Base-by-base conservation (phyloP, 1,284 basidiomycete genomes). In the Cutaneotrichosporon cutaneum region DNA sequence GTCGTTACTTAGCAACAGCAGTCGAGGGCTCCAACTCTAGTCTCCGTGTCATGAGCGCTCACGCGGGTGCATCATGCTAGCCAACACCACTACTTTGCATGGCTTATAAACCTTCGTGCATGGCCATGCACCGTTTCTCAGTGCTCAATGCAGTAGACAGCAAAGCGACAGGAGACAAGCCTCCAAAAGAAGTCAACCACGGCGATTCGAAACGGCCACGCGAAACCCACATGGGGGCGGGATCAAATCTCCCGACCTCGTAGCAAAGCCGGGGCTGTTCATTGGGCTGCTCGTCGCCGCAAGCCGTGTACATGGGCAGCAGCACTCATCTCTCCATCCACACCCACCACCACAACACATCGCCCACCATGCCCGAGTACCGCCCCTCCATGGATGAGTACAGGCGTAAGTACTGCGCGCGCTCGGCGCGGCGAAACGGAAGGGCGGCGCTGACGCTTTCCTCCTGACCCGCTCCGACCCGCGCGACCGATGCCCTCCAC, bases 381-480 rank as follows among this genome's bases (percentile, higher is more conserved):
- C 45, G 57, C 65, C 72, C 73, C 27, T 62, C 69, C n/a, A 70
- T 75, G 68, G 73, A 75, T 33, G 68, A 72, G 53, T 73, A 73
- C 64, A 59, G 67, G 57, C 62, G 73, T 75, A 63, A 58, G 73
- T 70, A 30, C 9, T 9, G 10, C 8, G 18, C 27, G 48, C 48
- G 48, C 27, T 18, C 26, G 9, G 45, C 45, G 24, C 45, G 10
- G 45, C 24, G 45, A 13, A 5, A 14, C 11, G 16, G 13, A 8
- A 42, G 8, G 8, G 18, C 18, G 18, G 18, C 7, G 39, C 35
- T 54, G 33, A 27, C 36, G 52, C 52, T 10, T 35, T 33, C 22
- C 22, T 48, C 47, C 26, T 27, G 26, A 6, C 39, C 9, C 39
- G 18, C 10, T 21, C 50, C 50, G 50, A 32, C 30, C 16, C 11